Evolutionary conservation across 2,329 filamentous ascomycete species (phyloP).

Genomic region (Xylariales sp.): DNA sequence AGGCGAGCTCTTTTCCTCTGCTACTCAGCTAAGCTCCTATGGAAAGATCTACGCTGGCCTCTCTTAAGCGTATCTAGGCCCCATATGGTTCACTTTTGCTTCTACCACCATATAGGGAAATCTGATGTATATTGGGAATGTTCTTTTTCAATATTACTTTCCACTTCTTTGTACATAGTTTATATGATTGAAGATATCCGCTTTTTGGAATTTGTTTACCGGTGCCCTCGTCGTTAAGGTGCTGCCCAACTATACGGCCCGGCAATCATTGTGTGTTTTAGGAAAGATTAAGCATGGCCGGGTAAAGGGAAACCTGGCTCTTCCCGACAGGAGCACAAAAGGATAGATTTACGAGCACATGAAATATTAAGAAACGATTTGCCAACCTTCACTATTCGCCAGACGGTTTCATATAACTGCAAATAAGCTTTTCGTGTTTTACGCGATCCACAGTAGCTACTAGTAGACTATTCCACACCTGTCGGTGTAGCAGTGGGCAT

Average conservation of each 20-base stretch:
- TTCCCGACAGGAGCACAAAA: slow-evolving; percentile 28
- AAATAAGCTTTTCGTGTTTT: neutral
- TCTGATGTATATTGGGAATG: slow-evolving; percentile 27
- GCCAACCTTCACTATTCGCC: slow-evolving; percentile 4
- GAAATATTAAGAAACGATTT: slow-evolving; percentile 26
- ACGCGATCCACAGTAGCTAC: slow-evolving; percentile 5
- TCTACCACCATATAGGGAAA: slow-evolving; percentile 37
- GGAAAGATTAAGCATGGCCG: slow-evolving; percentile 16
- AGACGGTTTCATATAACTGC: neutral
- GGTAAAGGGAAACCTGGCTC: slow-evolving; percentile 14
- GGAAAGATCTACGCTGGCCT: slow-evolving; percentile 63
- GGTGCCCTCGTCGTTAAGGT: slow-evolving; percentile 6
- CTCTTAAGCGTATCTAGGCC: slow-evolving; percentile 39
- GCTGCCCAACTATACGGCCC: neutral
- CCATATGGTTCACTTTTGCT: slow-evolving; percentile 22
- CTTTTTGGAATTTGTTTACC: slow-evolving; percentile 16
- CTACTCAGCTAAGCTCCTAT: slow-evolving; percentile 56
- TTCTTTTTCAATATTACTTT: slow-evolving; percentile 19
- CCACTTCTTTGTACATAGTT: slow-evolving; percentile 43
- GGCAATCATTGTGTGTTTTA: slow-evolving; percentile 32
- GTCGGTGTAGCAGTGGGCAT: neutral
- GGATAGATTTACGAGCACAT: slow-evolving; percentile 39
- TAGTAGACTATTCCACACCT: neutral
- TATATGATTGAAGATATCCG: slow-evolving; percentile 31
- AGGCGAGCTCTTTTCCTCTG: slow-evolving; percentile 56